phyloP scores from a whole-genome alignment of 1,139 yeast genomes.

The Yamadazyma dendronema region DNA sequence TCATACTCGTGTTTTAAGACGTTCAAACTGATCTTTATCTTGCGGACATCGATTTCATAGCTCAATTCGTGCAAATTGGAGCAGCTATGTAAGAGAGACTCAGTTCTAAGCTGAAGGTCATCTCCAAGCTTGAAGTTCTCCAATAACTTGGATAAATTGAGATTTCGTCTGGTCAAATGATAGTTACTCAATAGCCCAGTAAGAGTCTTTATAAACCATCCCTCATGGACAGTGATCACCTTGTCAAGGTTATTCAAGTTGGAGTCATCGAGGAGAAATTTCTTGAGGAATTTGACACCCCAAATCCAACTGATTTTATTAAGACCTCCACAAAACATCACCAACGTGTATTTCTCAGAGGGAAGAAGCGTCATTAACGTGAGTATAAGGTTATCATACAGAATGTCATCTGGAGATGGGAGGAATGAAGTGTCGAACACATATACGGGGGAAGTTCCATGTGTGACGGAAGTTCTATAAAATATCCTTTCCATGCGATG shows the following conservation, averaged over 20 bases:
- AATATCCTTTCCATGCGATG: constrained; percentile 56
- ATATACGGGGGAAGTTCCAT: constrained; percentile 67
- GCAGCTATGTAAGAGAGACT: constrained; percentile 1
- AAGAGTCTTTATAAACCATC: constrained; percentile 83
- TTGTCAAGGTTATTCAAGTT: constrained; percentile 46
- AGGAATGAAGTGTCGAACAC: constrained; percentile 76
- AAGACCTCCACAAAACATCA: constrained; percentile 80
- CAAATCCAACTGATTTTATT: constrained; percentile 69
- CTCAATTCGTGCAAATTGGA: constrained; percentile 57
- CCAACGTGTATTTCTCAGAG: constrained; percentile 54
- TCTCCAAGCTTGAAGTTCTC: constrained; percentile 24
- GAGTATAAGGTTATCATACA: constrained; percentile 41
- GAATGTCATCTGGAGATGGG: constrained; percentile 52
- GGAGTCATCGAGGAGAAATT: constrained; percentile 50
- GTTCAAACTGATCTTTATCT: constrained; percentile 70
- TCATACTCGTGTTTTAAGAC: constrained; percentile 54
- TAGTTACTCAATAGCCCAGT: constrained; percentile 67
- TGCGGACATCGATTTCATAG: constrained; percentile 66
- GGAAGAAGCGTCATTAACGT: constrained; percentile 50
- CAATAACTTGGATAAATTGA: constrained; percentile 26
- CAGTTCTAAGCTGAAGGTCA: constrained; percentile 1
- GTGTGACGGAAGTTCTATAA: constrained; percentile 49
- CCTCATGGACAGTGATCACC: constrained; percentile 83
- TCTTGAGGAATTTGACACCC: constrained; percentile 72
- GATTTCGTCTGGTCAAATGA: constrained; percentile 32